These are phyloP conservation scores for Corymbia maculata DNA, from an alignment of 345 rosid species.

Conservation along the genomic window DNA sequence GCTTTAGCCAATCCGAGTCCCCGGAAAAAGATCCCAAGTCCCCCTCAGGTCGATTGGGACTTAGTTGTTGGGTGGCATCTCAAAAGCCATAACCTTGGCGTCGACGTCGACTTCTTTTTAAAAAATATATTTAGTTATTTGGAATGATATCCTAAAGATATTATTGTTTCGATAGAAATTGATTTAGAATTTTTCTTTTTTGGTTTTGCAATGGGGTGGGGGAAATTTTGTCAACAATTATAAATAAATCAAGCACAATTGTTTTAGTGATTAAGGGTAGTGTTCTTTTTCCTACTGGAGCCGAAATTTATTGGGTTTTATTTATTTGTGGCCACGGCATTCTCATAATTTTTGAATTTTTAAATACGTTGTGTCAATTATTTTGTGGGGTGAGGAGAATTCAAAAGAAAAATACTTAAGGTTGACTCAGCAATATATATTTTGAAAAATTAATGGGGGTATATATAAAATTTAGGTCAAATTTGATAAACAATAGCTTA, in stretches of 20 bases:
- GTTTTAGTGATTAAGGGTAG: neutral
- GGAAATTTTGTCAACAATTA: accelerated
- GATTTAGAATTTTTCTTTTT: neutral
- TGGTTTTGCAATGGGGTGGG: accelerated
- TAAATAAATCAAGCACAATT: neutral
- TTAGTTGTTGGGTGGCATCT: neutral
- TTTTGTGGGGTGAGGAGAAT: too few species aligned
- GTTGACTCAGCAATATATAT: too few species aligned
- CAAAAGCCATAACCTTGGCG: neutral
- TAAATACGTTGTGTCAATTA: too few species aligned
- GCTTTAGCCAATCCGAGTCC: neutral
- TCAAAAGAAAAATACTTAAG: too few species aligned
- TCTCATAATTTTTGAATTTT: too few species aligned
- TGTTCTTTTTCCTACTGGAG: neutral
- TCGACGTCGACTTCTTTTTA: accelerated
- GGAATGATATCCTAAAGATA: accelerated
- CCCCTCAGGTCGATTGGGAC: neutral
- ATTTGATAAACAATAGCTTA: too few species aligned
- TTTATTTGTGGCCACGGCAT: neutral
- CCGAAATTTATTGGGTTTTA: neutral
- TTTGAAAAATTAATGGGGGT: too few species aligned
- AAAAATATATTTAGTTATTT: neutral
- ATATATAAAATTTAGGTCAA: too few species aligned
- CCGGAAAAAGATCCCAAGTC: neutral
- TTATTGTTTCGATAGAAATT: neutral